phyloP scores from a whole-genome alignment of 768 basidiomycete genomes.

The Boletus rubropictus region DNA sequence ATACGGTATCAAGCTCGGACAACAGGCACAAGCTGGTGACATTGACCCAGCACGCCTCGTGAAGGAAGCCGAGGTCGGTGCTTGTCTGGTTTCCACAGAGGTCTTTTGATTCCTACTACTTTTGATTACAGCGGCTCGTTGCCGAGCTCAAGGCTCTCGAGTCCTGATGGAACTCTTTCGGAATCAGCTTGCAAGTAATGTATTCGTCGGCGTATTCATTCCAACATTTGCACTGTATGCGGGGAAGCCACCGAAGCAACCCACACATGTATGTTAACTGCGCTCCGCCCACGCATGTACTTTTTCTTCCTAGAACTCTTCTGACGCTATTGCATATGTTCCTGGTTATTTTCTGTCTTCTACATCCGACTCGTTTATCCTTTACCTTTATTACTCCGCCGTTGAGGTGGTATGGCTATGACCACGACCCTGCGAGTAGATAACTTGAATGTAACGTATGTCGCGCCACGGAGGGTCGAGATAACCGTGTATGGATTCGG shows the following conservation, averaged over 20 bases:
- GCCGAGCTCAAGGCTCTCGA: constrained; percentile 52
- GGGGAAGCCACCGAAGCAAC: constrained; percentile 23
- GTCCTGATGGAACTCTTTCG: constrained; percentile 21
- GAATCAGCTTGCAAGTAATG: constrained; percentile 22
- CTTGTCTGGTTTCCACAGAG: neutral
- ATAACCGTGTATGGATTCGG: too few relatives aligned
- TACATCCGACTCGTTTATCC: constrained; percentile 10
- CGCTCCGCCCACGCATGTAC: constrained; percentile 19
- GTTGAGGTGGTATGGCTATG: neutral
- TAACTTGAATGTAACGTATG: constrained; percentile 6
- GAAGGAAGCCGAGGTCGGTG: constrained; percentile 53
- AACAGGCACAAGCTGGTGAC: constrained; percentile 32
- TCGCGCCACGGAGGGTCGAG: too few relatives aligned
- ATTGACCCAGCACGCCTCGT: constrained; percentile 44
- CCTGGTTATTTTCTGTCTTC: constrained; percentile 21
- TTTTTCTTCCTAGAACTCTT: constrained; percentile 20
- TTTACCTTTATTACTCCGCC: constrained; percentile 5
- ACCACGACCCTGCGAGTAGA: constrained; percentile 1
- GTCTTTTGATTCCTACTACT: neutral
- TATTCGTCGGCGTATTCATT: constrained; percentile 23
- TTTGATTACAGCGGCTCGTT: constrained; percentile 49
- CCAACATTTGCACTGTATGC: constrained; percentile 26
- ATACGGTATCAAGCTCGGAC: constrained; percentile 64
- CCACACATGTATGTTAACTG: constrained; percentile 28
- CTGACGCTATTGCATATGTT: constrained; percentile 16